Base-by-base conservation (phyloP, 192 early-diverging fungal species). In the Rhizoclosmatium sp. region DNA sequence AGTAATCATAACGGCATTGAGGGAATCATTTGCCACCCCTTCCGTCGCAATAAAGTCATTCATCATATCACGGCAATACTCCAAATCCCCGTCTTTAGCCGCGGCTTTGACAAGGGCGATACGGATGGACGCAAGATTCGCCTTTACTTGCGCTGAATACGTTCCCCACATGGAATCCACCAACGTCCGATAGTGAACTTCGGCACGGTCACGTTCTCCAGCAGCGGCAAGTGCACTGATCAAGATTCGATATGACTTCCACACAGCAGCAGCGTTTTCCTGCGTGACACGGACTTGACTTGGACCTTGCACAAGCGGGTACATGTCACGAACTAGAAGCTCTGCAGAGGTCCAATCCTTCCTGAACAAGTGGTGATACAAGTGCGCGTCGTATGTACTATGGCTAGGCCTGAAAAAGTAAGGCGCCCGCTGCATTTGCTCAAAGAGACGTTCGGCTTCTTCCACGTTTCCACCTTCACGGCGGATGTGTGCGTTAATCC, bases 361-460 rank as follows among this genome's bases (percentile, higher is more conserved):
- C 3, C 48, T 19, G 21, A 23, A n/a, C 4, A 62, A 40, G 47
- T 65, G 64, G n/a, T 39, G 41, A 14, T 61, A 58, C 46, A 80
- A 23, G 3, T 65, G 58, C 2, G 78, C 71, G 46, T 65, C 61
- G 42, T 73, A 65, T 5, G 78, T 65, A 7, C 9, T 39, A 23
- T 16, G 5, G 23, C 59, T 59, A 7, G 68, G 77, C 56, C 41
- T 19, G 21, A 59, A 69, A 31, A 39, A 47, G 47, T 70, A 78
- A 9, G 77, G 77, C 7, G 77, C 69, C n/a, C 54, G 40, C 42
- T 62, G 69, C 78, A 80, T 80, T n/a, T 12, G 16, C 40, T 80
- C 48, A 56, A 60, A 65, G 42, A 80, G 61, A n/a, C 71, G 56
- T 45, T 40, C 23, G 14, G 69, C 78, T 45, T 80, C 78, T 42